Evolutionary conservation across 2,329 filamentous ascomycete species (phyloP), one percentile per base, ranked within the genome.

Genomic region (Botryotinia narcissicola): DNA sequence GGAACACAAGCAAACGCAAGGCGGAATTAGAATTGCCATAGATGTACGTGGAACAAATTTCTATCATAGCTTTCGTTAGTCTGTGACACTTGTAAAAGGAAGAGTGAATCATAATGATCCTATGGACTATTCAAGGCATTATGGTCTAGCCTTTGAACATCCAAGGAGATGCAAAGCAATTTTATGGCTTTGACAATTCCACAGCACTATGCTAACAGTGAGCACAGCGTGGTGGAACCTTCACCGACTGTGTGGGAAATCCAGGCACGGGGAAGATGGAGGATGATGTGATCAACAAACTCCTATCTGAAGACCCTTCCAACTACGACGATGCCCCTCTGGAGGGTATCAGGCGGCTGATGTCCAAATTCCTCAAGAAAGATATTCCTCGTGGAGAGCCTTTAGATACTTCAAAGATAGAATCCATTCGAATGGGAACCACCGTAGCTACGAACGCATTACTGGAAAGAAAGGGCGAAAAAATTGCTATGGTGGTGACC

Each of bases 381-480:
- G 91, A 95, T 7, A 94, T 97, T 62, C 93, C 93, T 5, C 90
- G 94, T 66, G 94, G 93, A 40, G 86, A 94, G 80, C 85, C 92
- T 1, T 85, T 97, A 14, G 94, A 97, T 81, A 97, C 94, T 1
- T 89, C 90, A 29, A 84, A 90, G 79, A 97, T 98, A 78, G 93
- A 96, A 78, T 94, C 92, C 72, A 97, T 98, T 81, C 91, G 95
- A 66, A 98, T 98, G 95, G 95, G 95, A 62, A 98, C 95, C 1
- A 98, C 95, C 0, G 94, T 98, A 20, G 95, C 95, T 16, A 98
- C 95, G 0, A 98, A 98, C 82, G 95, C 95, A 0, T 83, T 98
- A 73, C 86, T 98, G 3, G 95, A 98, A 82, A 87, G 95, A 73
- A 97, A 97, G 82, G 95, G 95, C 66, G 94, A 97, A 83, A 90